phyloP scores from a whole-genome alignment of 2,329 filamentous ascomycete species.

The Penicillium sp. region DNA sequence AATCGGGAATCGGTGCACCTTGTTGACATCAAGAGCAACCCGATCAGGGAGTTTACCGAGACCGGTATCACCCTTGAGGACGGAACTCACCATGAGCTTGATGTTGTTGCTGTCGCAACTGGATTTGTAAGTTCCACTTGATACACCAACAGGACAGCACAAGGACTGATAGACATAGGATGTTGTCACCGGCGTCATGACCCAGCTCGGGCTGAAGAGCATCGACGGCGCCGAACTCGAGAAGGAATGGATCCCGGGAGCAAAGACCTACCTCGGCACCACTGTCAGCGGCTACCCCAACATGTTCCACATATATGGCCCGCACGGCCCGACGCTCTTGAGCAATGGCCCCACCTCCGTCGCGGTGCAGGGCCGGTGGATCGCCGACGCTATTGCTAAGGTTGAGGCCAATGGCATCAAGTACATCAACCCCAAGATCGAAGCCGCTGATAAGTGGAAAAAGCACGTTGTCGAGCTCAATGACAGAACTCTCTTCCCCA shows the following conservation, averaged over 20 bases:
- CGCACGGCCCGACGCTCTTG: conserved; percentile 55
- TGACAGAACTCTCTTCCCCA: conserved; percentile 48
- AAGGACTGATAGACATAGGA: conserved; percentile 20
- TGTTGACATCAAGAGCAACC: conserved; percentile 43
- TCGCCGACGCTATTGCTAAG: conserved; percentile 49
- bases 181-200: conserved; percentile 41
- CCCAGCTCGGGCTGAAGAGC: conserved; percentile 38
- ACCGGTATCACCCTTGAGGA: conserved; percentile 41
- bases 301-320: conserved; percentile 52
- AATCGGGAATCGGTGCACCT: conserved; percentile 47
- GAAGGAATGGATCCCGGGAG: conserved; percentile 38
- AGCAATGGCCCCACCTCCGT: conserved; percentile 54
- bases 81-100: conserved; percentile 37
- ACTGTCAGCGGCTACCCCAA: conserved; percentile 46
- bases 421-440: conserved; percentile 49
- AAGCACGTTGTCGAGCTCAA: conserved; percentile 45
- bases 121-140: conserved; percentile 31
- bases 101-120: conserved; percentile 43
- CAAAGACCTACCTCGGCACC: conserved; percentile 43
- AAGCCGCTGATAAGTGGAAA: conserved; percentile 50
- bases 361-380: conserved; percentile 56
- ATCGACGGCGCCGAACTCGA: conserved; percentile 30
- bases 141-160: too few species aligned
- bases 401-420: conserved; percentile 46
- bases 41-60: conserved; percentile 41